Base-by-base conservation (phyloP, 768 basidiomycete species). In the Sistotremastrum suecicum region DNA sequence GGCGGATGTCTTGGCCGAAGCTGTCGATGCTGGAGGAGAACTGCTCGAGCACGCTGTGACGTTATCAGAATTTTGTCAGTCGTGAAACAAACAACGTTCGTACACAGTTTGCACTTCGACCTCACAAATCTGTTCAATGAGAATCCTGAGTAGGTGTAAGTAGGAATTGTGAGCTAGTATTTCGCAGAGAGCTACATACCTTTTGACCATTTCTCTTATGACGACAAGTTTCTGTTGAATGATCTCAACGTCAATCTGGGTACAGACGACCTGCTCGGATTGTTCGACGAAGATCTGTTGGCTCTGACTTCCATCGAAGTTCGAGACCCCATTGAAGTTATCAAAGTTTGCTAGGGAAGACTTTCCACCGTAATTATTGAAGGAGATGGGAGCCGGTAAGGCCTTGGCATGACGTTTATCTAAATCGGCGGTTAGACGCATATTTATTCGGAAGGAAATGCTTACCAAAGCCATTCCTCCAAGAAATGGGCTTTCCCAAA, bases 41-140 rank as follows among this genome's bases (percentile, higher is more conserved):
- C 54, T 70, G 68, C 48, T 68, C 59, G 52, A 70, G 65, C 45
- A 66, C 59, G 46, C 69, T 61, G 47, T 20, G 20, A 20, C 20
- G 2, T 20, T 20, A 20, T 20, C 20, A 20, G 20, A 20, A 20
- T 20, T 20, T 20, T 20, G 20, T 20, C 20, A 20, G 20, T 20
- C 20, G 20, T 20, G 20, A 20, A 20, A 20, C 20, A 20, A 20
- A 20, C 20, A 20, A 20, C 20, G 20, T 20, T 20, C 20, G 20
- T 20, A 20, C 20, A 62, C 54, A 3, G 56, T 58, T 48, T 74
- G 72, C 29, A 64, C 63, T 49, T 74, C 72, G 40, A 72, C 71
- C 43, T 72, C 68, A 53, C 72, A 74, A 44, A 70, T 62, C 41
- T 66, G 63, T 55, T 71, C 66, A 34, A 63, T 60, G 51, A 70